Evolutionary conservation across 441 rosid genomes (phyloP), one percentile per base, ranked within the genome.

Genomic region (Corymbia calophylla): DNA sequence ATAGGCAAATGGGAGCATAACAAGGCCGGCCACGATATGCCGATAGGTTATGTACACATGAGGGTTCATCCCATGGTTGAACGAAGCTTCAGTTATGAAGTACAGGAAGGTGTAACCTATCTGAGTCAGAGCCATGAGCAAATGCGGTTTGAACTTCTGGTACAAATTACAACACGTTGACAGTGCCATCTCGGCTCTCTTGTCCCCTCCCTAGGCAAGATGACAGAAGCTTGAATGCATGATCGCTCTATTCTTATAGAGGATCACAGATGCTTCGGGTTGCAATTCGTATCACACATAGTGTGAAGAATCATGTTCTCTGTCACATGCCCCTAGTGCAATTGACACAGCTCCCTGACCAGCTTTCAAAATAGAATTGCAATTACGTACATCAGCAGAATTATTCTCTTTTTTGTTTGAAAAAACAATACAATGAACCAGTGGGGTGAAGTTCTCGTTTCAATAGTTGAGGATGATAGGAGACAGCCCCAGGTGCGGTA

Each of bases 1-100:
- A 91, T 91, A 95, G 60, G 98, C 97, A 66, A 95, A 94, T 89
- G 97, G 98, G 56, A 94, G 88, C 94, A 94, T 92, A 16, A 89
- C 88, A 8, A 95, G 39, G 73, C 94, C 93, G 6, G 93, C 91
- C 19, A 93, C 95, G 19, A 94, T 86, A 85, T 96, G 95, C 23
- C 98, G 93, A 56, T 96, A 95, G 58, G 98, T 95, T 64, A 96
- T 66, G 91, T 94, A 93, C 89, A 95, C 96, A 88, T 96, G 94
- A 89, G 96, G 97, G 89, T 96, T 93, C 96, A 96, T 92, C 32
- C 97, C 96, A 88, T 93, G 95, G 70, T 93, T 91, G 93, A 95
- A 94, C 86, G 96, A 94, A 19, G 96, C 97, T 88, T 96, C 95
- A 4, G 96, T 94, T 88, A 95, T 92, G 64, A 95, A 90, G 88